These are phyloP conservation scores for Microdochium bolleyi DNA, from an alignment of 2,329 filamentous ascomycete genomes.

Conservation along the genomic window DNA sequence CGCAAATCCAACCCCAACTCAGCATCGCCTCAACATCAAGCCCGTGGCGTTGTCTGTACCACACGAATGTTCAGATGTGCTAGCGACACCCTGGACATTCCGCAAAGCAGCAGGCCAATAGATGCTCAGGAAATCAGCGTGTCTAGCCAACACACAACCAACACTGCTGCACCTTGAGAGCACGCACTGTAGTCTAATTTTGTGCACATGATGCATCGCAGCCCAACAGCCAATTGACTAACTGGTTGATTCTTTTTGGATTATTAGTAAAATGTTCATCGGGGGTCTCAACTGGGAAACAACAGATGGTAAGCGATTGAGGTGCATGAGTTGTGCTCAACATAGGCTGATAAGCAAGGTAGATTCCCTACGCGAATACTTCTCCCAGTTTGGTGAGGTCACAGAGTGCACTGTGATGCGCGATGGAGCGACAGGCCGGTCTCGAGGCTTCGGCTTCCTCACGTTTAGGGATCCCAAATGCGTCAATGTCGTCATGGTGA, in stretches of 20 bases:
- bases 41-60: neutral
- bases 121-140: no score
- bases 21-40: neutral
- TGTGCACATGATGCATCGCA: no score
- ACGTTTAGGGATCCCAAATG: constrained; percentile 98
- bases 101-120: neutral
- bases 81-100: neutral
- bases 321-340: neutral
- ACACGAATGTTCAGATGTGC: neutral
- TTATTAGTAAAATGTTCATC: constrained; percentile 95
- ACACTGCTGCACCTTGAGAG: no score
- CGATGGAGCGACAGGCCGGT: constrained; percentile 86
- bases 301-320: constrained; percentile 71
- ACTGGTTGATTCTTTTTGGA: neutral
- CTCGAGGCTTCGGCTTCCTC: constrained; percentile 92
- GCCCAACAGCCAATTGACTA: neutral
- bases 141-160: no score
- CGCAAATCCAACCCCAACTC: neutral
- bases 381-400: constrained; percentile 95
- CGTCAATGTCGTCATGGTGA: constrained; percentile 99
- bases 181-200: no score
- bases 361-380: constrained; percentile 97
- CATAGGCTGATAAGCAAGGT: constrained; percentile 7
- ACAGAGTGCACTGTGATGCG: constrained; percentile 99
- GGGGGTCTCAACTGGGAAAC: constrained; percentile 99